Base-by-base conservation (phyloP, 257 asterid genomes). In the Echium plantagineum region DNA sequence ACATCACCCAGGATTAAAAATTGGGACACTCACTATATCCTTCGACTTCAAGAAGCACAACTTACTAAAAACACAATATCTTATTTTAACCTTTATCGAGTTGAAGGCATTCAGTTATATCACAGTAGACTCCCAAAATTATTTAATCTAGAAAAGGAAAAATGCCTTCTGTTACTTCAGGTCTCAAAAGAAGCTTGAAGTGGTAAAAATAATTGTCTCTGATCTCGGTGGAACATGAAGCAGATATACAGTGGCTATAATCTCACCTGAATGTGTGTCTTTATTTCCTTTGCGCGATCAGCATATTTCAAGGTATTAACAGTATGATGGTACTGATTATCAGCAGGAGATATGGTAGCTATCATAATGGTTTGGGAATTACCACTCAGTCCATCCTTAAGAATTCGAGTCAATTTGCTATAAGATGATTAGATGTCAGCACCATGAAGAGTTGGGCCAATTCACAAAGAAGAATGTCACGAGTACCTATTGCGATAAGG, bases 321-420 rank as follows among this genome's bases (percentile, higher is more conserved):
- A 49, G 98, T 83, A 71, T 90, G 98, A 75, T 87, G 96, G 83
- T 90, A 90, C 78, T 87, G 98, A 72, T 64, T 75, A 60, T 75
- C 91, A 54, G 95, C 89, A 66, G 98, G 94, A 67, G 98, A 87
- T 67, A 90, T 75, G 60, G 96, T 87, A 32, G 96, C 94, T 58
- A 90, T 78, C 98, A 90, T 90, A 70, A 90, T 77, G 54, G 98
- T 90, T 75, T 87, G 84, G 71, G 98, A 90, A 83, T 90, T 90
- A 62, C 98, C 98, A 66, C 98, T 90, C 69, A 90, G 74, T 46
- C 98, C 96, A 79, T 90, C 98, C 78, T 90, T 90, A 66, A 90
- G 94, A 74, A 90, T 90, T 72, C 98, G 86, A 8, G 98, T 90
- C 85, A 90, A 78, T 81, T 90, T 90, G 83, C 98, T 90, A 89